These are phyloP conservation scores for Calycina herbarum DNA, from an alignment of 2,329 filamentous ascomycete genomes.

Conservation along the genomic window DNA sequence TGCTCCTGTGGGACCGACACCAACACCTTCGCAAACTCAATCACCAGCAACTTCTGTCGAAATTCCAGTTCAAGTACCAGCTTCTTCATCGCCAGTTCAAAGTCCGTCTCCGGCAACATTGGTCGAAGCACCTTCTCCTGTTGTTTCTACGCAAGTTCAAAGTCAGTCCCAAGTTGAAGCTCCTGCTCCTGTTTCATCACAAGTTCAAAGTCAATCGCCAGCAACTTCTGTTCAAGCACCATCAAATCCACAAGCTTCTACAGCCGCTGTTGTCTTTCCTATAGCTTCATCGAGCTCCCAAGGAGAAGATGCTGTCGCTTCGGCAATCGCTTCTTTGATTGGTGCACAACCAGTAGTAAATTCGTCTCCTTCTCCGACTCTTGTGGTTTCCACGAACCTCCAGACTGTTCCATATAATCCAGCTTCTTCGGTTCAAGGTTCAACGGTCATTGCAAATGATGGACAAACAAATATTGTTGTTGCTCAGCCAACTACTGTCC, in stretches of 20 bases:
- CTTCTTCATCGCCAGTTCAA: not conserved
- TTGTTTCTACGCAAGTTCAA: too few relatives aligned
- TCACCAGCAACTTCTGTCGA: not conserved
- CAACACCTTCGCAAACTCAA: not conserved
- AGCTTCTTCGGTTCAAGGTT: not conserved
- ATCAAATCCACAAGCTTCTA: not conserved
- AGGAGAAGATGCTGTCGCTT: not conserved
- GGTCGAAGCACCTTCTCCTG: too few relatives aligned
- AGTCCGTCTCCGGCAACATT: too few relatives aligned
- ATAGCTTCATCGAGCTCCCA: not conserved
- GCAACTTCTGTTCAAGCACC: not conserved
- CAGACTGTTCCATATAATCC: not conserved
- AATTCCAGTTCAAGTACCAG: not conserved
- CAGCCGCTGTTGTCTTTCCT: not conserved
- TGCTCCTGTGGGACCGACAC: not conserved
- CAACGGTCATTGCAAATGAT: not conserved
- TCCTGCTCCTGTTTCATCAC: not conserved
- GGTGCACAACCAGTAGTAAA: not conserved
- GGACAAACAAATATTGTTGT: not conserved
- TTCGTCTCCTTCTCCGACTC: not conserved
- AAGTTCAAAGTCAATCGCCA: not conserved
- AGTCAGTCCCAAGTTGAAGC: not conserved
- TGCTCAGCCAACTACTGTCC: not conserved
- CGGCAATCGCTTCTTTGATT: conserved; percentile 13
- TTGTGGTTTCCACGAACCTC: not conserved